Conservation (phyloP, 2,329 filamentous ascomycete species). For the Ophiostoma fasciatum region DNA sequence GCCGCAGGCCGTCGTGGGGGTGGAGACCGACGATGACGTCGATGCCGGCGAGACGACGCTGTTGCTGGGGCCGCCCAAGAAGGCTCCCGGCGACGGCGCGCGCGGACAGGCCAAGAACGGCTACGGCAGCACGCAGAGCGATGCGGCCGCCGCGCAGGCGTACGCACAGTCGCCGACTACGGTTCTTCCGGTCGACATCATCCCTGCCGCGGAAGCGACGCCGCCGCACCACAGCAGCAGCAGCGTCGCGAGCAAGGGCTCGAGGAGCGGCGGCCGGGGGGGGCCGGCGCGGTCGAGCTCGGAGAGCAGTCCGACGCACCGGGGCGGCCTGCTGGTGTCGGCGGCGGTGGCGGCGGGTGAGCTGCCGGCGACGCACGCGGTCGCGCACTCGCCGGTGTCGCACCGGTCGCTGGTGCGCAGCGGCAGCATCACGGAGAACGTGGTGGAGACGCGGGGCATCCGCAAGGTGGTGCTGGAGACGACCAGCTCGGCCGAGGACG, state of each 20-base stretch:
- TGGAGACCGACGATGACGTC: slow-evolving; percentile 11
- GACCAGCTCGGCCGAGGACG: slow-evolving; percentile 21
- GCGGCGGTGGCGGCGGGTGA: too few species aligned
- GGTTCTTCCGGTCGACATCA: not conserved
- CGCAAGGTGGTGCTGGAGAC: slow-evolving; percentile 54
- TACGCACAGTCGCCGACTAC: too few species aligned
- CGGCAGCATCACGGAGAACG: slow-evolving; percentile 65
- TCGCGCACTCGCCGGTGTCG: slow-evolving; percentile 9
- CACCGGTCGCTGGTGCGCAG: slow-evolving; percentile 40
- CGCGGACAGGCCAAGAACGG: too few species aligned
- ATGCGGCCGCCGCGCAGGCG: not conserved
- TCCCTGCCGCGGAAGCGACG: not conserved
- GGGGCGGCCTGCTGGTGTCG: too few species aligned
- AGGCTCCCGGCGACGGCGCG: not conserved
- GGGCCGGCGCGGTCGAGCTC: slow-evolving; percentile 5
- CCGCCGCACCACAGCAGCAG: not conserved
- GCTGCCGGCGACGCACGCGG: not conserved
- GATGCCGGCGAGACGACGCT: slow-evolving; percentile 26
- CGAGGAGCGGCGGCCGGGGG: not conserved
- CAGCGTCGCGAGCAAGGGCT: not conserved
- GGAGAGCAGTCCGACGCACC: slow-evolving; percentile 8
- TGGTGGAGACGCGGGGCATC: slow-evolving; percentile 59
- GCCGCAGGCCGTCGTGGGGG: too few species aligned
- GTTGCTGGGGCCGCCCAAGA: slow-evolving; percentile 20
- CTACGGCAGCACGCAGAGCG: not conserved